Base-by-base conservation (phyloP, 768 basidiomycete genomes). In the Clitopilus hobsonii region DNA sequence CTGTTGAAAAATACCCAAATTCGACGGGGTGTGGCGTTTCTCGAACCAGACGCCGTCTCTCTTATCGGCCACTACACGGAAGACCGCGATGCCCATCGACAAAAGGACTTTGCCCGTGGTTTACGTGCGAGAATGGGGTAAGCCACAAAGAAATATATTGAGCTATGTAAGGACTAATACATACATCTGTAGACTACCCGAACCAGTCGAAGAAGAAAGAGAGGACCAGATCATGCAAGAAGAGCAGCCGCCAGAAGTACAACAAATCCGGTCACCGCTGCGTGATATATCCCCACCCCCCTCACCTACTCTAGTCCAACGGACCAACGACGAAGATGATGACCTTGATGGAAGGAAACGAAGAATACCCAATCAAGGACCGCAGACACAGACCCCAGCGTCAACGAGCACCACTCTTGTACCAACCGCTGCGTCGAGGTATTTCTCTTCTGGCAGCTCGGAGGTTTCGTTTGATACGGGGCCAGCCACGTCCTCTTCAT, bases 41-140 rank as follows among this genome's bases (percentile, higher is more conserved):
- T 98, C 5, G 86, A 92, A 61, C 90, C 91, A 1, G 69, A 71
- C 6, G 85, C 81, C 25, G 76, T 90, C 6, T 72, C 70, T 2
- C 63, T 89, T 54, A 75, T 84, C 57, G 88, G 85, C 0, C 76
- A 86, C 56, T 72, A 74, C 53, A 82, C 82, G 6, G 83, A 82
- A 25, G 89, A 91, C 47, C 78, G 85, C 23, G 85, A 94, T 38
- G 72, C 59, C 2, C 61, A 77, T 20, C 86, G 84, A 52, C 78
- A 80, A 25, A 65, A 66, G 1, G 72, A 85, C 53, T 92, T 97
- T 64, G 71, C 82, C 8, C 74, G 77, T 38, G 76, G 80, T 23
- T 74, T 96, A 18, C 77, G 79, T 48, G 63, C 68, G 36, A 81
- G 91, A 54, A 69, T 94, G 65, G 85, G 90, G 94, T 91, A 67